Base-by-base conservation (phyloP, 805 yeast genomes). In the Candida nonsorbophila region DNA sequence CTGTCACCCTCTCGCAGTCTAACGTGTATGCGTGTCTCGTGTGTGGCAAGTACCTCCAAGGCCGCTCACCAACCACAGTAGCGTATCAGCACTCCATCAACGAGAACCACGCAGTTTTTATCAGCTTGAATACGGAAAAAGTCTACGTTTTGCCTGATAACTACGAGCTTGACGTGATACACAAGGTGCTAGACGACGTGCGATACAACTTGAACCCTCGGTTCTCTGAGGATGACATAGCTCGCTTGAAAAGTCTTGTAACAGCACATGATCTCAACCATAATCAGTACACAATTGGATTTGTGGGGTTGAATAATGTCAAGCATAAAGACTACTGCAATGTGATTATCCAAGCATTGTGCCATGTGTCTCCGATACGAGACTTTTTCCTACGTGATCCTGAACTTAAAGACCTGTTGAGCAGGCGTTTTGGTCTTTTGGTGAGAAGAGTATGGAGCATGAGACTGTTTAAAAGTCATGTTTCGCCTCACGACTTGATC, bases 21-120 rank as follows among this genome's bases (percentile, higher is more conserved):
- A 79, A 81, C 42, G 70, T 84, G 1, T 81, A 83, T 44, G 76
- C 84, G 18, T 84, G 94, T 46, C 54, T 84, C 13, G 68, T 67
- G 0, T 84, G 94, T 54, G 90, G 88, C 19, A 77, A 72, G 43
- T 84, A 75, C 52, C 69, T 74, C 30, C 79, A 77, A 41, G 94
- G 94, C 1, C 62, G 86, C 14, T 70, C 76, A 1, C 58, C 53
- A 33, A 49, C 69, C n/a, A 73, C 88, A 0, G 77, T 77, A 14
- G 87, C 88, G 0, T 80, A 75, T 43, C 46, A 60, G 10, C 94
- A 84, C 49, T 69, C 86, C 2, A 62, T 84, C 12, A 67, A 76
- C 33, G 71, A 64, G 4, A 65, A 69, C 41, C 88, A 80, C 45
- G 83, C 75, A 47, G 67, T 81, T 1, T 84, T 59, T 44, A 61